A percentile compares a stretch with the other conserved stretches of the same genome.
Evolutionary conservation across 306 rosid genomes (phyloP).

Genomic region (Vigna nakashimae): DNA sequence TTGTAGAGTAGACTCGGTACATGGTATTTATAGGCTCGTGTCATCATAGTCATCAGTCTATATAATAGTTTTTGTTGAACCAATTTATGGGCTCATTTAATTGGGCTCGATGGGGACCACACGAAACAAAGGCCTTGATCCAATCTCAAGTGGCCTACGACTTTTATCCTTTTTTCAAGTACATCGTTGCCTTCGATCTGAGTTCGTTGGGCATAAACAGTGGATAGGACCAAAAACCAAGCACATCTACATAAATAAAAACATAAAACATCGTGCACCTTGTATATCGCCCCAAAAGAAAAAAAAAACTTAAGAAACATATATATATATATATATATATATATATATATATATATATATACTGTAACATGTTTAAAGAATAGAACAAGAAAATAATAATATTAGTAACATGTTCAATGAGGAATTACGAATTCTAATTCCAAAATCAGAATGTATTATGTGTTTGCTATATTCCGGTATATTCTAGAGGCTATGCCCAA

Average conservation of each 20-base stretch:
- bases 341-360: no score
- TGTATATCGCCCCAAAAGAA: no score
- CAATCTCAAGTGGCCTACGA: not conserved
- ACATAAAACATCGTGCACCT: no score
- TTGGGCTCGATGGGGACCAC: not conserved
- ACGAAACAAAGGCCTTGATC: not conserved
- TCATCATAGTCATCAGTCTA: not conserved
- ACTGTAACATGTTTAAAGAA: not conserved
- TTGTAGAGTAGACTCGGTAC: not conserved
- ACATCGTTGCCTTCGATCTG: not conserved
- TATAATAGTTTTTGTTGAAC: not conserved
- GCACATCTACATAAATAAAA: no score
- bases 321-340: no score
- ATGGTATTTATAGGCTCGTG: not conserved
- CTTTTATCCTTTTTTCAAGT: no score
- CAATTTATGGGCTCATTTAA: not conserved
- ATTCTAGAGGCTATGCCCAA: constrained; percentile 8
- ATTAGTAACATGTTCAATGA: not conserved
- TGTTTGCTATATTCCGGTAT: not conserved
- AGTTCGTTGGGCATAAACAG: no score
- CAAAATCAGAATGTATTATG: not conserved
- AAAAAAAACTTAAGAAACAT: no score
- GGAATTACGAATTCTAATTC: not conserved
- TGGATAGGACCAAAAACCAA: no score
- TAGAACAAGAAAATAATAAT: no score